Evolutionary conservation across 441 rosid genomes (phyloP), one percentile per base, ranked within the genome.

Genomic region (Populus trichocarpa): DNA sequence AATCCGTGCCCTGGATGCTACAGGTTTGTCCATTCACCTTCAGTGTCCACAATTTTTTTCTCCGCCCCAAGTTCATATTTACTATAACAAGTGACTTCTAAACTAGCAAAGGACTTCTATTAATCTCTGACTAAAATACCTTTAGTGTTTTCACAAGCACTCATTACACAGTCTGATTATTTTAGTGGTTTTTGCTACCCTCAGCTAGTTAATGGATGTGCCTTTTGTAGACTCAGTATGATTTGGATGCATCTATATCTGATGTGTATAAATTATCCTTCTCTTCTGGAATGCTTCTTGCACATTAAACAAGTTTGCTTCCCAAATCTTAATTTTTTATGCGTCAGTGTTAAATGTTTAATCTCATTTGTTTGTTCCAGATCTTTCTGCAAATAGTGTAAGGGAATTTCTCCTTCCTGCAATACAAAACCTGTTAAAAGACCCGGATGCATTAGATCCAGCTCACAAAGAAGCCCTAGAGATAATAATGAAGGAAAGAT

Each of bases 401-500:
- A 88, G 90, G 78, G 98, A 94, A 53, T 94, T 83, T 86, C 93
- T 96, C 59, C 83, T 96, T 6, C 97, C 97, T 12, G 81, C 97
- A 16, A 90, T 94, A 79, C 95, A 91, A 71, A 96, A 96, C 86
- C 85, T 96, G 84, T 72, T 96, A 73, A 92, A 86, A 86, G 99
- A 96, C 83, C 85, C 78, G 3, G 99, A 96, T 65, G 87, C 97
- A 74, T 83, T 96, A 23, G 99, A 96, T 83, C 99, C 99, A 14
- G 99, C 97, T 26, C 97, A 96, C 85, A 96, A 94, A 81, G 99
- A 96, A 84, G 98, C 98, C 20, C 88, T 96, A 25, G 99, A 96
- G 88, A 94, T 96, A 82, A 90, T 91, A 82, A 63, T 92, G 88
- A 96, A 89, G 82, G 99, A 96, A 82, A 88, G 99, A 57, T 91